Conservation (phyloP, 2,329 filamentous ascomycete genomes). For the Fusarium floridanum region DNA sequence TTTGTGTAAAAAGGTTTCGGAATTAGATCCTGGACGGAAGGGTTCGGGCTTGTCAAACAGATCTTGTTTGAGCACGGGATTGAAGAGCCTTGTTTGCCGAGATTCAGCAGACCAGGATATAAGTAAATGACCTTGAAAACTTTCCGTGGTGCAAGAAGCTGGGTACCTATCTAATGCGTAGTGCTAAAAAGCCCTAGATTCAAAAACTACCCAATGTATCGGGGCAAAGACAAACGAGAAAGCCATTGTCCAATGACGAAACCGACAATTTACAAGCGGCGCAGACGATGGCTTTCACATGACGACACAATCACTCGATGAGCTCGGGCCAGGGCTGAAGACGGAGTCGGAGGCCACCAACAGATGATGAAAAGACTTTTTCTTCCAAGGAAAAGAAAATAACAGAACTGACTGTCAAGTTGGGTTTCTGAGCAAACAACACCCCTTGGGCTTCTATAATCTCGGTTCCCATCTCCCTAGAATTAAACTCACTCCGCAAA, state of each 20-base stretch:
- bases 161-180: not conserved
- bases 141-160: not conserved
- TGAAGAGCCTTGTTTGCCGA: not conserved
- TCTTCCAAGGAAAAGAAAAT: not conserved
- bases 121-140: not conserved
- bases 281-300: constrained; percentile 35
- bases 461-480: constrained; percentile 13
- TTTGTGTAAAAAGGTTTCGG: not conserved
- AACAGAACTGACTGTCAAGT: not conserved
- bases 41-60: not conserved
- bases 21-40: not conserved
- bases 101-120: not conserved
- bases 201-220: not conserved
- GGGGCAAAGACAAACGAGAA: constrained; percentile 5
- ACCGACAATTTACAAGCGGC: constrained; percentile 7
- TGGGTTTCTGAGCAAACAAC: not conserved
- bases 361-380: not conserved
- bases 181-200: constrained; percentile 1
- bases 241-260: constrained; percentile 27
- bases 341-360: not conserved
- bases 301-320: constrained; percentile 29
- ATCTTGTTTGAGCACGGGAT: not conserved
- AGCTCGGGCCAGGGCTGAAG: constrained; percentile 12
- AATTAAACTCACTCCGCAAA: constrained; percentile 31
- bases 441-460: constrained; percentile 16